Evolutionary conservation across 2,329 filamentous ascomycete species (phyloP).

Genomic region (Domatiomyces globalis): DNA sequence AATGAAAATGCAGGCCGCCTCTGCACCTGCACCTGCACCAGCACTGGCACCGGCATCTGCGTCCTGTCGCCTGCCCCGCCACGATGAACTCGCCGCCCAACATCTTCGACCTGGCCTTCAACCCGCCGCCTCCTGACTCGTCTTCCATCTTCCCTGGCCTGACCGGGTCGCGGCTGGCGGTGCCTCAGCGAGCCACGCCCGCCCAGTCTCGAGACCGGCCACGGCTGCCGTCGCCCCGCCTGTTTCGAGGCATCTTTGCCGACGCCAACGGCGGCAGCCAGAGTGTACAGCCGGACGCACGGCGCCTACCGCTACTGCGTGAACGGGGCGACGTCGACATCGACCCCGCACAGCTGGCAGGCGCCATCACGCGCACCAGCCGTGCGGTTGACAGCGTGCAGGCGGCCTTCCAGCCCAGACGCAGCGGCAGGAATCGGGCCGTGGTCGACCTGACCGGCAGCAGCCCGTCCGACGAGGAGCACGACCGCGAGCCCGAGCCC

Average conservation of each 20-base stretch:
- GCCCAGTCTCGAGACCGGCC: slow-evolving; percentile 1
- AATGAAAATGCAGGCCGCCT: background rate
- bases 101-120: background rate
- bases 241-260: slow-evolving; percentile 14
- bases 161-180: background rate
- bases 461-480: slow-evolving; percentile 4
- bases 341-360: background rate
- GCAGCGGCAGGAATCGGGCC: slow-evolving; percentile 1
- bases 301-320: background rate
- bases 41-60: background rate
- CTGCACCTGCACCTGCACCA: background rate
- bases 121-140: background rate
- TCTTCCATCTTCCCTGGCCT: background rate
- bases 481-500: background rate
- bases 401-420: slow-evolving; percentile 13
- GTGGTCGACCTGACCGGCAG: slow-evolving; percentile 11
- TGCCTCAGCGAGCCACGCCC: background rate
- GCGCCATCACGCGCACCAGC: slow-evolving; percentile 11
- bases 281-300: background rate
- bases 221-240: slow-evolving; percentile 10
- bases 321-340: background rate
- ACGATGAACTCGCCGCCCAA: background rate
- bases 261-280: background rate
- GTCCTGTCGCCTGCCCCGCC: background rate
- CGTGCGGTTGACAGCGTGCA: slow-evolving; percentile 14